These are phyloP conservation scores for Suillus brevipes DNA, from an alignment of 768 basidiomycete species.

Conservation along the genomic window DNA sequence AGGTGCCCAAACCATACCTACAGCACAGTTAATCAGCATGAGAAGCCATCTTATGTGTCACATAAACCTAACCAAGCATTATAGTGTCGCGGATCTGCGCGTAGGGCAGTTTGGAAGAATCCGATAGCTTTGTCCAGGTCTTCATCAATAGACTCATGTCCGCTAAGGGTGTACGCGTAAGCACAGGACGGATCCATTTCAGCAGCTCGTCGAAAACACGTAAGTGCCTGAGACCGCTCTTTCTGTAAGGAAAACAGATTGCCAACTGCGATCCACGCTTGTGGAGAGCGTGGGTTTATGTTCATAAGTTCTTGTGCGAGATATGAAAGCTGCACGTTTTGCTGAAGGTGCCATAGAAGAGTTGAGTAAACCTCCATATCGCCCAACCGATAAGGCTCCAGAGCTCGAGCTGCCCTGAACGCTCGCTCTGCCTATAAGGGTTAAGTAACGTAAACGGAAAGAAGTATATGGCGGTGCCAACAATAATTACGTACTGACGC, in stretches of 20 bases:
- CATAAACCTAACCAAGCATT: constrained; percentile 83
- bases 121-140: constrained; percentile 89
- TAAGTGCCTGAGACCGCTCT: constrained; percentile 89
- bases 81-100: constrained; percentile 91
- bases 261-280: constrained; percentile 96
- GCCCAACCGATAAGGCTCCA: constrained; percentile 87
- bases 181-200: constrained; percentile 89
- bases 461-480: constrained; percentile 16
- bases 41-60: neutral
- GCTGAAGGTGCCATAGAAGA: constrained; percentile 90
- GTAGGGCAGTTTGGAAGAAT: constrained; percentile 90
- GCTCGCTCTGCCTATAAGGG: constrained; percentile 79
- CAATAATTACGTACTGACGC: constrained; percentile 61
- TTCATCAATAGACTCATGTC: constrained; percentile 96
- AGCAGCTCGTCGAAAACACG: constrained; percentile 90
- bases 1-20: constrained; percentile 99
- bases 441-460: constrained; percentile 21
- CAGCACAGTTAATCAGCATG: constrained; percentile 29
- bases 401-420: constrained; percentile 75
- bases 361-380: constrained; percentile 98
- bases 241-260: constrained; percentile 95
- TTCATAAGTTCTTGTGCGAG: constrained; percentile 90
- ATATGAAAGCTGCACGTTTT: constrained; percentile 82
- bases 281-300: constrained; percentile 76
- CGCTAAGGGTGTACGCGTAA: constrained; percentile 95